Conservation (phyloP, 164 flowering plant species). For the Hamamelis virginiana region DNA sequence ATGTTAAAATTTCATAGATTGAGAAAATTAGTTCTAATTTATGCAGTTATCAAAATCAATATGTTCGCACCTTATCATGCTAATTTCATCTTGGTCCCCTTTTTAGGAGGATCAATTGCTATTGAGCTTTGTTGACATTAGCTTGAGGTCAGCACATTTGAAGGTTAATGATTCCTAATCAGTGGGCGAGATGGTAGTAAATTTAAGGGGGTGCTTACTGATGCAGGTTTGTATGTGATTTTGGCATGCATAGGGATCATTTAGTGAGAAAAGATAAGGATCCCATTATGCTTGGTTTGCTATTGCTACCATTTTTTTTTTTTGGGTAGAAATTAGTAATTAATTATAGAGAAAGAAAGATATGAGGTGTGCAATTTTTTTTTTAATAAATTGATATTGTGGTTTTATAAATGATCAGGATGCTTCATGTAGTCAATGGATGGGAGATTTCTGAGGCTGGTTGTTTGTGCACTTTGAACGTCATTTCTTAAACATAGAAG, state of each 20-base stretch:
- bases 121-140: not conserved
- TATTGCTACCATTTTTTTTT: not conserved
- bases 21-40: too few species aligned
- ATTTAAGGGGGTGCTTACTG: not conserved
- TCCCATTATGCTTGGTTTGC: not conserved
- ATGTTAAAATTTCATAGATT: too few species aligned
- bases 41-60: too few species aligned
- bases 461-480: not conserved
- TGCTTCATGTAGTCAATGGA: not conserved
- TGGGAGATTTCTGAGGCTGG: not conserved
- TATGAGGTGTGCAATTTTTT: not conserved
- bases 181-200: not conserved
- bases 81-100: too few species aligned
- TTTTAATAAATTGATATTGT: not conserved
- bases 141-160: not conserved
- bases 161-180: not conserved
- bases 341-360: not conserved
- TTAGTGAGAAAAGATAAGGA: not conserved
- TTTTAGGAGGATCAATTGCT: too few species aligned
- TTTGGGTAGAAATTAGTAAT: too few species aligned
- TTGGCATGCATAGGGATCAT: not conserved
- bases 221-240: not conserved
- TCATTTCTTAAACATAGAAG: not conserved
- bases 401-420: conserved; percentile 7
- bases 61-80: too few species aligned